Base-by-base conservation (phyloP, 1,139 yeast genomes). In the Suhomyces maxii region DNA sequence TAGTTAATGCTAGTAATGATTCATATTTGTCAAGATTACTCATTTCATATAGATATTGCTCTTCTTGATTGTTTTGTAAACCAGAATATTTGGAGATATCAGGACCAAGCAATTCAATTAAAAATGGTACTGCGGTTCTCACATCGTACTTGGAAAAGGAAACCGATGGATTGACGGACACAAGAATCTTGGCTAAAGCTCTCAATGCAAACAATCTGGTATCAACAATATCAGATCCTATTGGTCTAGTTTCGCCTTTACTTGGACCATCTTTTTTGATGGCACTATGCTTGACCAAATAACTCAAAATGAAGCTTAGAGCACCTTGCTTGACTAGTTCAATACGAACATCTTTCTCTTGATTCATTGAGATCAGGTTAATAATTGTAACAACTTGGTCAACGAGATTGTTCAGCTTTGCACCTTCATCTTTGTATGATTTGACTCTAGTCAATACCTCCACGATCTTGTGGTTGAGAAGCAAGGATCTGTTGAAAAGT, bases 301-400 rank as follows among this genome's bases (percentile, higher is more conserved):
- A 78, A 31, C 68, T 68, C 8, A 79, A 47, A 0, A 72, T 40
- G 1, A 75, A 52, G 37, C 65, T 69, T 36, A 79, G 53, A 0
- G 72, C 76, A 0, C 83, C 83, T 53, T 78, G 81, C 41, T 71
- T 67, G 11, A 76, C 76, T 11, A 79, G 57, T 26, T 67, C 73
- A n/a, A 63, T 60, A 32, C 75, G 65, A 2, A 62, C 59, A 0
- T 39, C 40, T 40, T 61, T 61, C 6, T 53, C 57, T 40, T 64
- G 72, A 37, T 59, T 64, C 7, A 50, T 39, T 0, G 76, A 56
- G 2, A 71, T 52, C 57, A 57, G 58, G 44, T 60, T 55, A 2
- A 71, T 54, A 3, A 72, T 59, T 6, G 39, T 41, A 11, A 69
- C 55, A 8, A 64, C 48, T 26, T 59, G 64, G 31, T 50, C 55